Evolutionary conservation across 768 basidiomycete species (phyloP).

Genomic region (Lactarius pseudohatsudake): DNA sequence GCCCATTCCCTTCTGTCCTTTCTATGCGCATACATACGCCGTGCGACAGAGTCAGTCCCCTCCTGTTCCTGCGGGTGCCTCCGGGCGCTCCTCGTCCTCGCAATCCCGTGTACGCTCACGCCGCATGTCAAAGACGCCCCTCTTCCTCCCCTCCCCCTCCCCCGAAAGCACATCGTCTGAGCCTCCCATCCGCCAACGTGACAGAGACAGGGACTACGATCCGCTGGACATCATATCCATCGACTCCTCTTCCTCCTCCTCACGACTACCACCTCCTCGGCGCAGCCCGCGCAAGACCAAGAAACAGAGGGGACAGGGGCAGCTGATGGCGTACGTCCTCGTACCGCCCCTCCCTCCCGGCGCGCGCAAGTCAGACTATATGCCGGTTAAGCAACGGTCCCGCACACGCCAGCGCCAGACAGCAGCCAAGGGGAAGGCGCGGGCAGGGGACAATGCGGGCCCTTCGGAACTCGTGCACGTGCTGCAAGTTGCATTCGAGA

Average conservation of each 20-base stretch:
- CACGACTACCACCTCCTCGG: neutral
- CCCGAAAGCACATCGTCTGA: conserved; percentile 6
- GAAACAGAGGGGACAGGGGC: conserved; percentile 3
- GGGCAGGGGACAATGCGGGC: conserved; percentile 7
- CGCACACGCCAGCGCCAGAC: neutral
- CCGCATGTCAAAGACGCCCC: too few relatives aligned
- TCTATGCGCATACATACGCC: conserved; percentile 7
- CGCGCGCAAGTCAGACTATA: neutral
- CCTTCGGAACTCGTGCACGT: neutral
- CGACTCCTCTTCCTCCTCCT: neutral
- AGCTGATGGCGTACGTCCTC: conserved; percentile 15
- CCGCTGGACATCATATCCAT: conserved; percentile 14
- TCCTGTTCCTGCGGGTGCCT: neutral
- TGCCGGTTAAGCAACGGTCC: too few relatives aligned
- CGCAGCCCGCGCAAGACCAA: conserved; percentile 5
- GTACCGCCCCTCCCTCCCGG: conserved; percentile 1
- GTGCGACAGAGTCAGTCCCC: conserved; percentile 5
- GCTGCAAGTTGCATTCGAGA: conserved; percentile 19
- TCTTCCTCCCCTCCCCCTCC: neutral
- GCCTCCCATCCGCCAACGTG: neutral
- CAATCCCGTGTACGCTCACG: too few relatives aligned
- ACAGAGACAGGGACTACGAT: neutral
- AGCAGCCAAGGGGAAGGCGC: neutral
- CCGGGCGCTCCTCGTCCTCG: neutral
- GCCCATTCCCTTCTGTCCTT: neutral